These are phyloP conservation scores for Tolypocladium nubicola DNA, from an alignment of 2,329 filamentous ascomycete species.

Conservation along the genomic window DNA sequence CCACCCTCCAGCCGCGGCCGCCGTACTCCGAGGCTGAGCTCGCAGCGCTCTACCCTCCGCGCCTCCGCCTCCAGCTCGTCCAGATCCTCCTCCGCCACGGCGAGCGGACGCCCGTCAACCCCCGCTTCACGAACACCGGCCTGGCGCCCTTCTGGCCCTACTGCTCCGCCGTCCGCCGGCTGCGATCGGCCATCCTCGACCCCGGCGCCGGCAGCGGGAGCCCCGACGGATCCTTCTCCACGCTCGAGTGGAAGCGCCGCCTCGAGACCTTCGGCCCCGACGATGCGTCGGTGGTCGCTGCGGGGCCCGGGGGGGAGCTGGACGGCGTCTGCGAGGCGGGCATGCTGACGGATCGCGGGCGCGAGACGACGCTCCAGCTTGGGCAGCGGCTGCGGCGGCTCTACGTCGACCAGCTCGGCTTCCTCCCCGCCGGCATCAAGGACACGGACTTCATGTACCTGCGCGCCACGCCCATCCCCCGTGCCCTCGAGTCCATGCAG, in stretches of 20 bases:
- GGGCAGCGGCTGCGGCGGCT: constrained; percentile 58
- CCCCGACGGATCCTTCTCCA: constrained; percentile 25
- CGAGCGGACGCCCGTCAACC: constrained; percentile 72
- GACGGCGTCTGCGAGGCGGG: constrained; percentile 73
- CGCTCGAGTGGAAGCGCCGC: constrained; percentile 54
- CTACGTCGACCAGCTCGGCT: constrained; percentile 65
- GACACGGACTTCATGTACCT: constrained; percentile 55
- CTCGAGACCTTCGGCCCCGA: constrained; percentile 71
- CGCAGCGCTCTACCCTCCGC: constrained; percentile 65
- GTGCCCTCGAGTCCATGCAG: constrained; percentile 68
- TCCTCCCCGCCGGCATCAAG: constrained; percentile 53
- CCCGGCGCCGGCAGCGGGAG: constrained; percentile 18
- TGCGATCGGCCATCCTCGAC: constrained; percentile 44
- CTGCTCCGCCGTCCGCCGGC: constrained; percentile 64
- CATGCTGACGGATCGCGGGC: constrained; percentile 66
- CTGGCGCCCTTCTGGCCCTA: constrained; percentile 76
- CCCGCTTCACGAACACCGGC: constrained; percentile 75
- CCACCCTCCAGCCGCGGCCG: constrained; percentile 60
- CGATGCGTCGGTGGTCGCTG: constrained; percentile 59
- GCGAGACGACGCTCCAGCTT: constrained; percentile 59
- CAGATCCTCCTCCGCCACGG: constrained; percentile 78
- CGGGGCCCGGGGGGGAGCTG: constrained; percentile 57
- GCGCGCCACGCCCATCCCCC: constrained; percentile 62
- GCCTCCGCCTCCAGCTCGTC: constrained; percentile 75
- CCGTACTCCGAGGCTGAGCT: constrained; percentile 79